Conservation (phyloP, 176 grass and related monocot species). For the Avena atlantica region DNA sequence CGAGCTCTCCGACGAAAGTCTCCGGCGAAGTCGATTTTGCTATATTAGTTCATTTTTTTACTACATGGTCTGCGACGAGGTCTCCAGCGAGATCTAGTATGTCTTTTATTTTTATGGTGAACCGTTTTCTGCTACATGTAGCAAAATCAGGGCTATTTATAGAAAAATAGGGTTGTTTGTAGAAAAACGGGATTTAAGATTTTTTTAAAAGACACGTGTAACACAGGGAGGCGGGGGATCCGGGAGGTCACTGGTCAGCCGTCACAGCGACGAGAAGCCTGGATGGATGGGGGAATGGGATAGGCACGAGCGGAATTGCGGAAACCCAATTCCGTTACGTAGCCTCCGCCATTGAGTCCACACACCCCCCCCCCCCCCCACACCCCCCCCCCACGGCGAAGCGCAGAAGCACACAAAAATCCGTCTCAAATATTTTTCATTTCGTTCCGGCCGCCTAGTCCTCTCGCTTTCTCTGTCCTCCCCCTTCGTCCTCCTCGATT, state of each 20-base stretch:
- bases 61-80: too few relatives aligned
- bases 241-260: not conserved
- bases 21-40: too few relatives aligned
- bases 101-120: too few relatives aligned
- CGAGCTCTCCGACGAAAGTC: too few relatives aligned
- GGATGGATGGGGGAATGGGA: not conserved
- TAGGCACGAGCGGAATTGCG: not conserved
- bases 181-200: too few relatives aligned
- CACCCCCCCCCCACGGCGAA: not conserved
- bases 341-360: constrained; percentile 39
- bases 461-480: constrained; percentile 48
- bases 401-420: constrained; percentile 17
- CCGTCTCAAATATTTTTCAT: not conserved
- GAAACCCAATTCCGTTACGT: constrained; percentile 3
- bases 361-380: not conserved
- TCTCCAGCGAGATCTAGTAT: too few relatives aligned
- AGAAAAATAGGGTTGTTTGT: too few relatives aligned
- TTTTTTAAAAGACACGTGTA: too few relatives aligned
- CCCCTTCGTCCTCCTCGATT: not conserved
- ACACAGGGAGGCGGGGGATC: too few relatives aligned
- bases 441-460: constrained; percentile 24
- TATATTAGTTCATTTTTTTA: too few relatives aligned
- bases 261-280: not conserved
- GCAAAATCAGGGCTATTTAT: too few relatives aligned
- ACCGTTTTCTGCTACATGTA: too few relatives aligned